Conservation (phyloP, 192 early-diverging fungal genomes). For the Umbelopsis vinacea region DNA sequence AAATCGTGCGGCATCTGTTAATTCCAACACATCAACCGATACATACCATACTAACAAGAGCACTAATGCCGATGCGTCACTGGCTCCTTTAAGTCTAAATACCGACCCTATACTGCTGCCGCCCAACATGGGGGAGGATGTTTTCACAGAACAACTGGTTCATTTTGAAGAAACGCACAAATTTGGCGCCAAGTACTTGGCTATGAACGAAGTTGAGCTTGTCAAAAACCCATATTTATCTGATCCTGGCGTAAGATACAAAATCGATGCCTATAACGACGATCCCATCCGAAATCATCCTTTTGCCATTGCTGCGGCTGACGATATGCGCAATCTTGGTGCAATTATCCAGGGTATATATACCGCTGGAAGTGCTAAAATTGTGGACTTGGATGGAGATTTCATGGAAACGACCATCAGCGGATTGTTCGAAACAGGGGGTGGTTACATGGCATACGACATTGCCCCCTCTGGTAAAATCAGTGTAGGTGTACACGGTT, state of each 20-base stretch:
- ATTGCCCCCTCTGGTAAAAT: conserved; percentile 35
- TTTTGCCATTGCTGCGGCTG: conserved; percentile 52
- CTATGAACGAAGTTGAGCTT: conserved; percentile 32
- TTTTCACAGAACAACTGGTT: conserved; percentile 54
- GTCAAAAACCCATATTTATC: conserved; percentile 16
- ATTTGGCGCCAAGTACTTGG: conserved; percentile 54
- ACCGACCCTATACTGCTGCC: conserved; percentile 55
- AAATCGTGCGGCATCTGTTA: conserved; percentile 37
- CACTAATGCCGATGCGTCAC: conserved; percentile 19
- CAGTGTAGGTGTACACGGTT: conserved; percentile 13
- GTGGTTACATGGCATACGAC: conserved; percentile 39
- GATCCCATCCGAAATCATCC: not conserved
- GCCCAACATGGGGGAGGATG: conserved; percentile 38
- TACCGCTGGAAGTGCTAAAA: conserved; percentile 40
- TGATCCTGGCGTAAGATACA: conserved; percentile 11
- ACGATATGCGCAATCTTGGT: conserved; percentile 58
- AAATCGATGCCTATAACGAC: conserved; percentile 29
- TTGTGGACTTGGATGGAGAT: conserved; percentile 30
- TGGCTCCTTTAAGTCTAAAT: conserved; percentile 40
- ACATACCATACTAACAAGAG: conserved; percentile 4
- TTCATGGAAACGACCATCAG: conserved; percentile 11
- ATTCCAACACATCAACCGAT: conserved; percentile 35
- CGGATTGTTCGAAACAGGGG: conserved; percentile 37
- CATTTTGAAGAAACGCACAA: conserved; percentile 55
- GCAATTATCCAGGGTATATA: conserved; percentile 52